These are phyloP conservation scores for Raphanus hybrid DNA, from an alignment of 441 rosid species.

Conservation along the genomic window DNA sequence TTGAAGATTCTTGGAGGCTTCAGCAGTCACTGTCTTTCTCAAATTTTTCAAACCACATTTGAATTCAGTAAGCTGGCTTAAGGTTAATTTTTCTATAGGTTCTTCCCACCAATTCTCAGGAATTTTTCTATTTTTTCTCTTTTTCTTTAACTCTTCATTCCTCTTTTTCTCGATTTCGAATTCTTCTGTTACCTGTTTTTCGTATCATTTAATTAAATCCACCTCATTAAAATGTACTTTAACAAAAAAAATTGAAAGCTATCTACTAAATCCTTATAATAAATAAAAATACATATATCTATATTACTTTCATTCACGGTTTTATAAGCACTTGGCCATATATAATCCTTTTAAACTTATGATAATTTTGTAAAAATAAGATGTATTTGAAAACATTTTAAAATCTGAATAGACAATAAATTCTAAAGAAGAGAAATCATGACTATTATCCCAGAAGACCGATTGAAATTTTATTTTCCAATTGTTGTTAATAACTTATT, in stretches of 20 bases:
- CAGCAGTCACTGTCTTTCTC: constrained; percentile 43
- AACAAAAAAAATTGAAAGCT: too few relatives aligned
- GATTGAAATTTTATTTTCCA: background rate
- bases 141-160: constrained; percentile 42
- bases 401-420: background rate
- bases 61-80: constrained; percentile 46
- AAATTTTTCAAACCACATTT: constrained; percentile 43
- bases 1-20: constrained; percentile 43
- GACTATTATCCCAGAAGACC: too few relatives aligned
- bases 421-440: background rate
- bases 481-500: too few relatives aligned
- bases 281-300: background rate
- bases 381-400: background rate
- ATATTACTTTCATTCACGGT: background rate
- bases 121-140: constrained; percentile 34
- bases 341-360: background rate
- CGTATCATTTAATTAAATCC: background rate
- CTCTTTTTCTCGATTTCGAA: constrained; percentile 48
- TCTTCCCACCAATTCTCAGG: constrained; percentile 54
- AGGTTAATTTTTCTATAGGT: constrained; percentile 45
- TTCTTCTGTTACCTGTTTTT: background rate
- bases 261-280: background rate
- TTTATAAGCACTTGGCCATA: too few relatives aligned
- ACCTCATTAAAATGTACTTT: background rate
- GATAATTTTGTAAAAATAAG: background rate